phyloP scores from a whole-genome alignment of 2,329 filamentous ascomycete genomes.

The Chrysosporium queenslandicum region DNA sequence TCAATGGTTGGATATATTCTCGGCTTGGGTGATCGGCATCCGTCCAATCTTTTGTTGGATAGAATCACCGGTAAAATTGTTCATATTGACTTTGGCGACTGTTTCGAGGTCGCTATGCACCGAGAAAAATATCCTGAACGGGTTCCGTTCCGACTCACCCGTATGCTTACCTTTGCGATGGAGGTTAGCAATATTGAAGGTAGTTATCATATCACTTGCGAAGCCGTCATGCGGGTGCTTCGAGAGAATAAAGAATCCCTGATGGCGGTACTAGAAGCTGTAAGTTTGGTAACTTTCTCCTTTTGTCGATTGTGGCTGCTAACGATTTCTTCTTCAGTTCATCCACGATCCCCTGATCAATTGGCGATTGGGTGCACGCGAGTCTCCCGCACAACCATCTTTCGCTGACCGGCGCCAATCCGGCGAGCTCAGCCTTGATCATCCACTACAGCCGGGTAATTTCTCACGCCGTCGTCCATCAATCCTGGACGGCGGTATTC shows the following conservation, averaged over 20 bases:
- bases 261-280: conserved; percentile 95
- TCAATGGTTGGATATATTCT: conserved; percentile 99
- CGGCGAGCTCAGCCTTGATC: conserved; percentile 38
- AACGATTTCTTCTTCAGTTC: conserved; percentile 51
- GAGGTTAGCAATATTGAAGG: conserved; percentile 99
- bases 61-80: conserved; percentile 92
- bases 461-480: conserved; percentile 59
- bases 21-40: conserved; percentile 89
- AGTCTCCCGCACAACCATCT: conserved; percentile 50
- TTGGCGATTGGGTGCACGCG: conserved; percentile 68
- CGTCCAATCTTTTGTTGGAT: conserved; percentile 95
- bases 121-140: conserved; percentile 97
- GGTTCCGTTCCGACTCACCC: conserved; percentile 92
- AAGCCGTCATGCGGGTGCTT: conserved; percentile 95
- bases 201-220: conserved; percentile 94
- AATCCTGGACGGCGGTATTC: conserved; percentile 51
- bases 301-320: neutral
- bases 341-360: conserved; percentile 98
- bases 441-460: conserved; percentile 53
- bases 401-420: conserved; percentile 54
- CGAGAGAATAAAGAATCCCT: conserved; percentile 96
- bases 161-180: conserved; percentile 99
- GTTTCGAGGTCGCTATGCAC: conserved; percentile 99
- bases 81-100: conserved; percentile 98
- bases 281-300: conserved; percentile 44